phyloP scores from a whole-genome alignment of 768 basidiomycete genomes.

The Lentinula aciculospora region DNA sequence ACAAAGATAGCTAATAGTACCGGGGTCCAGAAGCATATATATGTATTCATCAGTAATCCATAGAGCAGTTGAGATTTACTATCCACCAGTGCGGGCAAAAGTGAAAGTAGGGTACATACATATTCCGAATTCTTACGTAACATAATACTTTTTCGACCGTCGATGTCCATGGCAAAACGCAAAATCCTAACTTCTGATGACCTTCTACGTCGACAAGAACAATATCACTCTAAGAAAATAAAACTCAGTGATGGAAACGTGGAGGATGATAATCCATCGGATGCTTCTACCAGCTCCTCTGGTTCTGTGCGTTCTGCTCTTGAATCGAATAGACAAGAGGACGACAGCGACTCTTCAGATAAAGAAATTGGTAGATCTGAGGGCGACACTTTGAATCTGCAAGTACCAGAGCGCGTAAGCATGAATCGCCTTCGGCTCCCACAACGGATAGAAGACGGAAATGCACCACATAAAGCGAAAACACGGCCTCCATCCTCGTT shows the following conservation, averaged over 20 bases:
- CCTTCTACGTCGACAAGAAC: conserved; percentile 40
- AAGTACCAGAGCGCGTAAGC: neutral
- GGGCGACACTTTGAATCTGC: neutral
- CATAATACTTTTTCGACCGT: neutral
- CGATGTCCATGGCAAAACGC: conserved; percentile 18
- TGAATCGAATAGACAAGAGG: conserved; percentile 6
- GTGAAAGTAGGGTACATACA: too few relatives aligned
- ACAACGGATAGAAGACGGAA: neutral
- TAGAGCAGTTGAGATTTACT: too few relatives aligned
- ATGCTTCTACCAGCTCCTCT: neutral
- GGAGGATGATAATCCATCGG: neutral
- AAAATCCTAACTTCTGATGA: conserved; percentile 38
- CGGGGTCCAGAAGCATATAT: too few relatives aligned
- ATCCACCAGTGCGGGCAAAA: too few relatives aligned
- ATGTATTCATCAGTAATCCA: too few relatives aligned
- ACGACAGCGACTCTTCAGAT: conserved; percentile 3
- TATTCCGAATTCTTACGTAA: too few relatives aligned
- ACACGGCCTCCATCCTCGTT: conserved; percentile 33
- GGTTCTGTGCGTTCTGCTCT: neutral
- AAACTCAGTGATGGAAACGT: conserved; percentile 13
- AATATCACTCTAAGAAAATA: conserved; percentile 30
- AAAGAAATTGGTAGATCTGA: neutral
- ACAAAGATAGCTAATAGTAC: too few relatives aligned
- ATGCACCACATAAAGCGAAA: neutral
- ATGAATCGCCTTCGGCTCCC: neutral